Percentiles rank a stretch among this genome's conserved stretches.
Evolutionary conservation across 345 rosid genomes (phyloP).

Genomic region (Brassica juncea): DNA sequence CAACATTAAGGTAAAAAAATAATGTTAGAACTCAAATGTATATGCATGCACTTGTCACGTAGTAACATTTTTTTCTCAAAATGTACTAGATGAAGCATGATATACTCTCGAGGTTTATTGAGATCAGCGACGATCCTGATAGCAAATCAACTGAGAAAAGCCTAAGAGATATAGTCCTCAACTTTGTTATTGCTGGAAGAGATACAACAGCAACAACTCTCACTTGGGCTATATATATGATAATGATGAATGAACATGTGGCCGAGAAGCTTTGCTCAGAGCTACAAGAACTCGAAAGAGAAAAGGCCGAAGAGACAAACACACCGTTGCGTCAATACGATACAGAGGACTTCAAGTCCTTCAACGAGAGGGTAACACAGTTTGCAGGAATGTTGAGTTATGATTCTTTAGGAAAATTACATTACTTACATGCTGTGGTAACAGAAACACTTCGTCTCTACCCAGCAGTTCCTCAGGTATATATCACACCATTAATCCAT

Average conservation of each 20-base stretch:
- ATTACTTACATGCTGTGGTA: slow-evolving; percentile 82
- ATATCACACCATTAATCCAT: slow-evolving; percentile 34
- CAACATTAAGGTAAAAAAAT: slow-evolving; percentile 45
- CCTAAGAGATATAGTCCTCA: slow-evolving; percentile 83
- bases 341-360: slow-evolving; percentile 48
- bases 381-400: slow-evolving; percentile 65
- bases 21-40: slow-evolving; percentile 7
- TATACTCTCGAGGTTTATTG: slow-evolving; percentile 75
- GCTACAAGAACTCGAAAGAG: slow-evolving; percentile 65
- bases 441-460: slow-evolving; percentile 89
- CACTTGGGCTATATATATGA: slow-evolving; percentile 85
- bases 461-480: slow-evolving; percentile 96
- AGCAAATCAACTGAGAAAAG: slow-evolving; percentile 65
- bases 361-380: slow-evolving; percentile 54
- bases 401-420: slow-evolving; percentile 69
- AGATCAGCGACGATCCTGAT: slow-evolving; percentile 72
- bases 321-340: slow-evolving; percentile 45
- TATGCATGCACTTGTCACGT: background rate
- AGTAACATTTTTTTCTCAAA: background rate
- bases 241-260: slow-evolving; percentile 57
- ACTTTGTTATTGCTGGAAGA: slow-evolving; percentile 94
- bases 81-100: slow-evolving; percentile 64
- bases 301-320: slow-evolving; percentile 55
- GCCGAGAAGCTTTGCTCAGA: slow-evolving; percentile 71
- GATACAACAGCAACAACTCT: slow-evolving; percentile 98